These are phyloP conservation scores for Nelumbo lutea DNA, from an alignment of 164 flowering plant genomes.

Conservation along the genomic window DNA sequence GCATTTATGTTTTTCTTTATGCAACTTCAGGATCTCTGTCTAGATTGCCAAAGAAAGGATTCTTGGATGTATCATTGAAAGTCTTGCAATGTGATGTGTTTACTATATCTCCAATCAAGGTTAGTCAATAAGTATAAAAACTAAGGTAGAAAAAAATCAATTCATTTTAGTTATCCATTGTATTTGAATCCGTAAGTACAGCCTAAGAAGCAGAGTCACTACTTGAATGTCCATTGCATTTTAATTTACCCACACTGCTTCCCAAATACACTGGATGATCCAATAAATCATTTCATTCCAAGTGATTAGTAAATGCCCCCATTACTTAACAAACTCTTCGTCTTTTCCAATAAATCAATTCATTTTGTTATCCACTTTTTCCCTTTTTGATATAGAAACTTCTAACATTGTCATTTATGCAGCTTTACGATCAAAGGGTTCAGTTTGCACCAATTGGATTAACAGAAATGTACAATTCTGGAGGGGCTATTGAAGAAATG, in stretches of 20 bases:
- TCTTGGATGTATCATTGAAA: slow-evolving; percentile 28
- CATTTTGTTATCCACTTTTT: neutral
- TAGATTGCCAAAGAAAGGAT: slow-evolving; percentile 27
- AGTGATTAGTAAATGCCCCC: too few species aligned
- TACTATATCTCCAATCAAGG: slow-evolving; percentile 63
- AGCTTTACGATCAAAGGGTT: slow-evolving; percentile 35
- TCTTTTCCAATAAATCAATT: neutral
- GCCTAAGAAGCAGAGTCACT: too few species aligned
- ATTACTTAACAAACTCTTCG: neutral
- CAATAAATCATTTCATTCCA: too few species aligned
- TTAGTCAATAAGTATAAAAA: slow-evolving; percentile 4
- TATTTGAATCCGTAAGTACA: too few species aligned
- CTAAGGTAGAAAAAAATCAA: too few species aligned
- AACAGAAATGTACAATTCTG: slow-evolving; percentile 62
- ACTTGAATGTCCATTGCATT: too few species aligned
- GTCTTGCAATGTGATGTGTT: slow-evolving; percentile 45
- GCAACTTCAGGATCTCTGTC: slow-evolving; percentile 31
- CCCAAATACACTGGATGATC: too few species aligned
- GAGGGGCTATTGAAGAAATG: slow-evolving; percentile 53
- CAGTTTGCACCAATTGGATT: slow-evolving; percentile 60
- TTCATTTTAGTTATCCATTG: too few species aligned
- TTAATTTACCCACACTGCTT: too few species aligned
- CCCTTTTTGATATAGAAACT: neutral
- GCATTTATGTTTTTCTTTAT: neutral
- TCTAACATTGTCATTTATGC: neutral